phyloP scores from a whole-genome alignment of 2,329 filamentous ascomycete species.

The Pseudogymnoascus sp. region DNA sequence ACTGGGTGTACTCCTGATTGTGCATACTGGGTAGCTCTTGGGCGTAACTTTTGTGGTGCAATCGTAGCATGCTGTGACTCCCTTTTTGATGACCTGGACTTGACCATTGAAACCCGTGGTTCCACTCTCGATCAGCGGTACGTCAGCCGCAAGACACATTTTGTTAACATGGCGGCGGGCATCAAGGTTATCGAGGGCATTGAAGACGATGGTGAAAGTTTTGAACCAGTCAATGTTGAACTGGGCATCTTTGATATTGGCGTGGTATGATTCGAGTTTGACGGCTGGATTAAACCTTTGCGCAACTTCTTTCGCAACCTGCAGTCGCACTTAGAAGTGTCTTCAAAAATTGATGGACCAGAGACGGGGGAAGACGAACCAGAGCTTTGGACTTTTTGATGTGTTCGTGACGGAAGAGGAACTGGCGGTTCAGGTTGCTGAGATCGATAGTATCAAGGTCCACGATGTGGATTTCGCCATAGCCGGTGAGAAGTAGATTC shows the following conservation, averaged over 20 bases:
- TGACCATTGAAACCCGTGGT: conserved; percentile 98
- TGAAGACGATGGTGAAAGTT: conserved; percentile 80
- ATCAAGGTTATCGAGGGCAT: conserved; percentile 92
- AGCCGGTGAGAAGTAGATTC: conserved; percentile 86
- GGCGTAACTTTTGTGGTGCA: conserved; percentile 84
- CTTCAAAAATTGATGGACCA: conserved; percentile 13
- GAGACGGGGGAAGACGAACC: conserved; percentile 43
- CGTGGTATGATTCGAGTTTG: conserved; percentile 81
- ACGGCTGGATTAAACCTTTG: conserved; percentile 83
- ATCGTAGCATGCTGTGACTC: conserved; percentile 90
- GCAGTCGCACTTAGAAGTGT: conserved; percentile 14
- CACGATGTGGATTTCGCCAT: conserved; percentile 87
- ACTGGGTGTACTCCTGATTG: conserved; percentile 89
- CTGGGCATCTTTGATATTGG: conserved; percentile 83
- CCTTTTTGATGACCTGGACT: conserved; percentile 92
- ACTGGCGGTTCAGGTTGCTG: conserved; percentile 95
- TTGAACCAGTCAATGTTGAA: conserved; percentile 89
- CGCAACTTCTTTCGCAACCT: conserved; percentile 90
- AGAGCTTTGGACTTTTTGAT: conserved; percentile 96
- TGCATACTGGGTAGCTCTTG: conserved; percentile 92
- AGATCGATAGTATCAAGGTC: conserved; percentile 98
- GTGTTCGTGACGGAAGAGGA: conserved; percentile 91
- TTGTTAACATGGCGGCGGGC: conserved; percentile 91
- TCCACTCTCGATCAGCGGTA: conserved; percentile 90
- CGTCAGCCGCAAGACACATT: conserved; percentile 88